Evolutionary conservation across 2,329 filamentous ascomycete species (phyloP).

Genomic region (Fusarium pseudoanthophilum): DNA sequence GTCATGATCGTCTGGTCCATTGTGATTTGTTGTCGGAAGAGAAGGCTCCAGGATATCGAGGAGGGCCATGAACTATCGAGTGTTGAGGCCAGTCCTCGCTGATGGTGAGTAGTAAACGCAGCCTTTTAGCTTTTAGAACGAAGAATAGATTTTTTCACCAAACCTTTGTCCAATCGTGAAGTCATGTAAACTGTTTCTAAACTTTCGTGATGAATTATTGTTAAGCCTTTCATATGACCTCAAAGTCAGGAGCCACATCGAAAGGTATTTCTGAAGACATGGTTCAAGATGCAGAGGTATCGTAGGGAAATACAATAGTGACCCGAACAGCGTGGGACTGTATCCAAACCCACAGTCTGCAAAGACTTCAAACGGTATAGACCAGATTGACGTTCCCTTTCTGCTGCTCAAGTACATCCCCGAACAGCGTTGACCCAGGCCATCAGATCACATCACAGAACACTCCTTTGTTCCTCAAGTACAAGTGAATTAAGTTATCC

Average conservation of each 20-base stretch:
- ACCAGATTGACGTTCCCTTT: no score
- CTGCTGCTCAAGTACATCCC: not conserved
- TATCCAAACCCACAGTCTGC: accelerated
- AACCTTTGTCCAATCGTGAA: not conserved
- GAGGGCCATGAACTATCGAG: not conserved
- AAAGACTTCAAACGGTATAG: not conserved
- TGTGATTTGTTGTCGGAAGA: no score
- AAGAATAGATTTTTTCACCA: not conserved
- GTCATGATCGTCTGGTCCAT: not conserved
- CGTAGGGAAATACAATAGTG: not conserved
- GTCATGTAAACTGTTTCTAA: no score
- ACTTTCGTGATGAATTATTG: not conserved
- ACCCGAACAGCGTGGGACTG: not conserved
- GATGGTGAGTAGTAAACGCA: not conserved
- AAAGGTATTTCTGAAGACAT: not conserved
- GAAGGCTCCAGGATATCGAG: not conserved
- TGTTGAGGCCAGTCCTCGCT: no score
- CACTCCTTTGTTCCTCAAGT: not conserved
- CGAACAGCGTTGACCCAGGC: not conserved
- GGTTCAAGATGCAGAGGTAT: not conserved
- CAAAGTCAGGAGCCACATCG: not conserved
- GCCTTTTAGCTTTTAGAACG: no score
- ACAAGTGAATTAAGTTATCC: not conserved
- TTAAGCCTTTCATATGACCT: no score
- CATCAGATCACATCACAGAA: not conserved